These are phyloP conservation scores for Xylariaceae sp. DNA, from an alignment of 2,329 filamentous ascomycete species.

Conservation along the genomic window DNA sequence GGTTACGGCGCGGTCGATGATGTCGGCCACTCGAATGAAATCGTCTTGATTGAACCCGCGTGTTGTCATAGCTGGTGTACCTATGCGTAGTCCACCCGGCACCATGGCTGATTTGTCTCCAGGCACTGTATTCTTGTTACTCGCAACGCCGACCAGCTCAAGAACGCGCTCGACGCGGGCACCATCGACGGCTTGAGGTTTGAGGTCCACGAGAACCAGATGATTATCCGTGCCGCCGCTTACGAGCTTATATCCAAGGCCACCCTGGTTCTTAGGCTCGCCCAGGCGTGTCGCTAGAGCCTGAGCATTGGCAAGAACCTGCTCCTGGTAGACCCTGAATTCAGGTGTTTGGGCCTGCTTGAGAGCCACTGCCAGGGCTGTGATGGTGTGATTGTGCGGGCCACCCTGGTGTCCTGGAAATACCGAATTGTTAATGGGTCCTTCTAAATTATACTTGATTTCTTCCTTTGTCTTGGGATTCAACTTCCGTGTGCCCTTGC, in stretches of 20 bases:
- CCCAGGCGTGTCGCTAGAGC: constrained; percentile 69
- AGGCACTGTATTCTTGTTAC: constrained; percentile 98
- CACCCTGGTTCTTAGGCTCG: constrained; percentile 66
- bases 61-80: constrained; percentile 96
- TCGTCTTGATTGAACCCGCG: constrained; percentile 87
- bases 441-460: constrained; percentile 84
- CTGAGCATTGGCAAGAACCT: constrained; percentile 87
- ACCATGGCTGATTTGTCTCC: constrained; percentile 92
- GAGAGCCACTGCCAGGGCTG: constrained; percentile 86
- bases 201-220: constrained; percentile 87
- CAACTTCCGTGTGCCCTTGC: constrained; percentile 79
- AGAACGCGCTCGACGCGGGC: constrained; percentile 85
- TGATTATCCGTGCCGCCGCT: constrained; percentile 97
- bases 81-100: constrained; percentile 89
- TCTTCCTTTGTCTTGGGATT: constrained; percentile 84
- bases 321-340: constrained; percentile 88
- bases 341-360: constrained; percentile 88
- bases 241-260: constrained; percentile 82
- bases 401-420: constrained; percentile 98
- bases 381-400: constrained; percentile 98
- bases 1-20: constrained; percentile 77
- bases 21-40: constrained; percentile 80
- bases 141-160: constrained; percentile 90
- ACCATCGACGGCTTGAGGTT: constrained; percentile 82
- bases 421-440: constrained; percentile 90